phyloP scores from a whole-genome alignment of 108 stramenopile genomes.

The Licmophora abbreviata region DNA sequence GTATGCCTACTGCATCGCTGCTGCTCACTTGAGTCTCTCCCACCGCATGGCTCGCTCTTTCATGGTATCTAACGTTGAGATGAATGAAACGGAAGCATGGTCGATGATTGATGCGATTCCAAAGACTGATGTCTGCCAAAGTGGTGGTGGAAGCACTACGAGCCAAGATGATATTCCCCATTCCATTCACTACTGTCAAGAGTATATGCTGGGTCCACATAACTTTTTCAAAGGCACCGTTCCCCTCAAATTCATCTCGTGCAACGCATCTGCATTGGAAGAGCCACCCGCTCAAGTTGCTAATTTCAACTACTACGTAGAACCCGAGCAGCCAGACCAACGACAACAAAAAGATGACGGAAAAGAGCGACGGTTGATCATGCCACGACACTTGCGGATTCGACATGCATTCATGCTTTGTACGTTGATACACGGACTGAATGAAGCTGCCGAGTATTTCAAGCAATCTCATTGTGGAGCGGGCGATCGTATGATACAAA shows the following conservation, averaged over 20 bases:
- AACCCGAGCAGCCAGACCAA: conserved; percentile 27
- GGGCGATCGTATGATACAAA: too few species aligned
- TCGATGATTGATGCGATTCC: conserved; percentile 33
- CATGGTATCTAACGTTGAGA: conserved; percentile 53
- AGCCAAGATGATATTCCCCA: conserved; percentile 28
- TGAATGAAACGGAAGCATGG: conserved; percentile 45
- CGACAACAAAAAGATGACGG: conserved; percentile 7
- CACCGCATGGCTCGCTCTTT: conserved; percentile 56
- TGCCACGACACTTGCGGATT: conserved; percentile 23
- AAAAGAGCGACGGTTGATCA: conserved; percentile 16
- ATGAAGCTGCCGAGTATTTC: conserved; percentile 67
- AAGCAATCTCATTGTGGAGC: conserved; percentile 70
- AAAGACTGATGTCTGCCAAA: conserved; percentile 17
- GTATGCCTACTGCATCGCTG: conserved; percentile 28
- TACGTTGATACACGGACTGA: conserved; percentile 51
- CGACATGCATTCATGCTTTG: conserved; percentile 69
- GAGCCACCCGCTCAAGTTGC: conserved; percentile 47
- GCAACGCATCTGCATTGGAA: conserved; percentile 50
- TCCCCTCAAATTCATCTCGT: conserved; percentile 62
- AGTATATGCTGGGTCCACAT: conserved; percentile 30
- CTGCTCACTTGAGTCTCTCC: conserved; percentile 40
- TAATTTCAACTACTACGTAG: conserved; percentile 39
- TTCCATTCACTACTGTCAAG: conserved; percentile 53
- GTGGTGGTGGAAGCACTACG: conserved; percentile 22
- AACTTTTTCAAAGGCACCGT: conserved; percentile 72